Evolutionary conservation across 2,329 filamentous ascomycete species (phyloP), one percentile per base, ranked within the genome.

Genomic region (Aspergillus eucalypticola): DNA sequence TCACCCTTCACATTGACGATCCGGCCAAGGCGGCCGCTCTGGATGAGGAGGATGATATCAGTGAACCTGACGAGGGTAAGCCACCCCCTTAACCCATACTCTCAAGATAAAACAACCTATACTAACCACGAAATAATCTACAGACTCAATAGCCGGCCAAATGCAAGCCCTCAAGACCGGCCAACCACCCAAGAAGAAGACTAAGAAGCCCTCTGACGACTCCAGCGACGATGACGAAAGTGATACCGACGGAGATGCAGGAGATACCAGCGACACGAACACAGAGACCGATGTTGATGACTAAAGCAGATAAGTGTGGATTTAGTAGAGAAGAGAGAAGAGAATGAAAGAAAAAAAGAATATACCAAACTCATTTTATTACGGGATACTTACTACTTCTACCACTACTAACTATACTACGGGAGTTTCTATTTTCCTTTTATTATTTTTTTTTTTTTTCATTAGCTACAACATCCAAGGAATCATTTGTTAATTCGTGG

Each of bases 61-160:
- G 91, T 73, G 95, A 99, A 76, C 95, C 96, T 38, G 95, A 98
- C 65, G 95, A 99, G 83, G 95, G 95, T 96, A 84, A 82, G 88
- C 82, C 58, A 15, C 11, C 10, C 8, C 8, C 7, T 8, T 8
- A 59, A 60, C 64, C 29, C 3, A 8, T 38, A 17, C 17, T 11
- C 11, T 13, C 11, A 13, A 11, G 68, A 58, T 68, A 55, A 27
- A 25, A 19, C 39, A 58, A 53, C 48, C 4, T 46, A 48, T 27
- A 11, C 10, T 41, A 59, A 61, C 65, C 69, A 60, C 69, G 5
- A 23, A 58, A 21, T 39, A 11, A 21, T 23, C 8, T 29, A 56
- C 65, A 96, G 92, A 96, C 78, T 92, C 92, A 2, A 83, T 97
- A 67, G 93, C 92, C 52, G 92, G 92, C 62, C 91, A 96, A 78